A percentile compares a stretch with the other conserved stretches of the same genome.
phyloP scores from a whole-genome alignment of 305 asterid species.

The Solanum hybrid region DNA sequence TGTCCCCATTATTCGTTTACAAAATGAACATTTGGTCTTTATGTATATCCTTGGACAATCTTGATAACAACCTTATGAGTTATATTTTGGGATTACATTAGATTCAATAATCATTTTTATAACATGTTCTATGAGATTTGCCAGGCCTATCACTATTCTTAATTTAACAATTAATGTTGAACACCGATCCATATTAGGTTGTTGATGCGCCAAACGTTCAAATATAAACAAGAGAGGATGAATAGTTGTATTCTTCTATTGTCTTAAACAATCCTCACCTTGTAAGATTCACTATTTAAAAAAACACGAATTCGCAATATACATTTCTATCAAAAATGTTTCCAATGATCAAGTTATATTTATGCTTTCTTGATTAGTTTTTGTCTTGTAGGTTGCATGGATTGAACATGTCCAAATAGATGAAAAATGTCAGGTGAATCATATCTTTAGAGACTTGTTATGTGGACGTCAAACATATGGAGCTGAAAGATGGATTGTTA shows the following conservation, averaged over 20 bases:
- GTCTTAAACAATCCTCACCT: not conserved
- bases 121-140: not conserved
- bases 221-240: not conserved
- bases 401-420: not conserved
- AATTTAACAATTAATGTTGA: not conserved
- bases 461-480: not conserved
- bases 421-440: not conserved
- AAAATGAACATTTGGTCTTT: not conserved
- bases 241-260: not conserved
- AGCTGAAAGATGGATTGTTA: not conserved
- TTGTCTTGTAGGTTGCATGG: not conserved
- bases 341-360: not conserved
- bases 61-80: not conserved
- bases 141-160: not conserved
- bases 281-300: not conserved
- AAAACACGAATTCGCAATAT: not conserved
- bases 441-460: not conserved
- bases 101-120: not conserved
- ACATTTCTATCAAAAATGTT: not conserved
- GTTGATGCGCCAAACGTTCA: not conserved
- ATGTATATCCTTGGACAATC: not conserved
- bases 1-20: not conserved
- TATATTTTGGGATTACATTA: not conserved
- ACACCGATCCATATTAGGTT: not conserved
- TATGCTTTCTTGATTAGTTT: not conserved